Evolutionary conservation across 768 basidiomycete species (phyloP), one percentile per base, ranked within the genome.

Genomic region (Mycena olivaceomarginata): DNA sequence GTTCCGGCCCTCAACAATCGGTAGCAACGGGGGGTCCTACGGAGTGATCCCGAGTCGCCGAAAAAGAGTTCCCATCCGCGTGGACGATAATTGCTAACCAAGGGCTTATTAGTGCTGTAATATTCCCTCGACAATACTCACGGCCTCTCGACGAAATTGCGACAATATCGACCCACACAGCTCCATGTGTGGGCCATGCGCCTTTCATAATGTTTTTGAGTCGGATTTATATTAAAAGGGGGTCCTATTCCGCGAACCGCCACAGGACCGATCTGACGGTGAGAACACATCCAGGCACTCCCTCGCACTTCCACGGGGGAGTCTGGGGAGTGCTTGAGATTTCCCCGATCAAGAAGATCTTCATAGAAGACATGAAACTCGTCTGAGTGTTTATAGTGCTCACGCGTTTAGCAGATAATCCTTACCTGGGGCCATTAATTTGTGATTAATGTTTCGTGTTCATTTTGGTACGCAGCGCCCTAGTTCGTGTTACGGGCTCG

Each of bases 41-140:
- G 25, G 67, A 25, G 5, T 40, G 60, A 60, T 60, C 13, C 59
- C 31, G 31, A 63, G 39, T 16, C 41, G n/a, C 59, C 41, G 39
- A 67, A 62, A 66, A 25, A 67, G 56, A 73, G 65, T 67, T 70
- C 64, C 67, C 68, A 57, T 31, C 40, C 69, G 37, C 56, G 51
- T 57, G 70, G 76, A 40, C 5, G 43, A 15, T 7, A 72, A 11
- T 73, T 72, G 7, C 76, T 64, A 77, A 68, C 76, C 76, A 39
- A 64, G 71, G 76, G 10, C 41, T 72, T 56, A 77, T 77, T 77
- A 40, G 40, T 72, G 57, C 65, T 72, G 70, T 67, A 68, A 77
- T 31, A 31, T 48, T 18, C 20, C 46, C 15, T 40, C 56, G 31
- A 43, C 41, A 75, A 51, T 59, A 18, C 18, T 39, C 4, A 41